Evolutionary conservation across 441 rosid genomes (phyloP).

Genomic region (Mallotus japonicus): DNA sequence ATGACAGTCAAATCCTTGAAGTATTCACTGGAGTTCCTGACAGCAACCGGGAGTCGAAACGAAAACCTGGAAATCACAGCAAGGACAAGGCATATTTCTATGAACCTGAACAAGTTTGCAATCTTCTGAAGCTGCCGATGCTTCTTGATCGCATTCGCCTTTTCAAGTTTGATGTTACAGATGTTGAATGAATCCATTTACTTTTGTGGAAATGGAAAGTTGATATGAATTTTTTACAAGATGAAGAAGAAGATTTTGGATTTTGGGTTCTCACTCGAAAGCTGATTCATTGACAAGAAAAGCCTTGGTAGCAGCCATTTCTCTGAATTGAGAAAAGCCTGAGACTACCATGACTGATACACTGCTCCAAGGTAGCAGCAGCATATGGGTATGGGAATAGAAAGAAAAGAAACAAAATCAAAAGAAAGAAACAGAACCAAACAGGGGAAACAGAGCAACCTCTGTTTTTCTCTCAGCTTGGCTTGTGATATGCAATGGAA

Average conservation of each 20-base stretch:
- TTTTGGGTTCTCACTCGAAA: constrained; percentile 34
- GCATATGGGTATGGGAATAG: constrained; percentile 32
- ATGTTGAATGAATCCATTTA: constrained; percentile 43
- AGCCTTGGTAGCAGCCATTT: constrained; percentile 32
- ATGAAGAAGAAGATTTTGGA: background rate
- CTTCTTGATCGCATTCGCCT: constrained; percentile 51
- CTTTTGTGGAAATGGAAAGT: background rate
- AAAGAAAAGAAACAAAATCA: background rate
- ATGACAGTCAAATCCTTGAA: constrained; percentile 46
- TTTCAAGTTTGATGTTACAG: constrained; percentile 42
- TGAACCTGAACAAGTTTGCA: constrained; percentile 49
- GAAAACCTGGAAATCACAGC: constrained; percentile 59
- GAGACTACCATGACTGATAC: constrained; percentile 23
- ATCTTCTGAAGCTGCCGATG: constrained; percentile 43
- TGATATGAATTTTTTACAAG: background rate
- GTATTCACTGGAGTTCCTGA: constrained; percentile 55
- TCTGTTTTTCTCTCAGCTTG: constrained; percentile 4
- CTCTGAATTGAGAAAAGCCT: constrained; percentile 30
- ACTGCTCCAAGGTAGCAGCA: constrained; percentile 23
- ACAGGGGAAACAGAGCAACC: constrained; percentile 31
- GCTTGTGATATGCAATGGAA: constrained; percentile 4
- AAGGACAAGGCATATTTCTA: constrained; percentile 54
- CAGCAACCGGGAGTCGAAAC: constrained; percentile 44
- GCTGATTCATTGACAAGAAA: constrained; percentile 30
- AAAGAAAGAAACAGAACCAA: constrained; percentile 7